Evolutionary conservation across 345 rosid genomes (phyloP), one percentile per base, ranked within the genome.

Genomic region (Brassica rapa): DNA sequence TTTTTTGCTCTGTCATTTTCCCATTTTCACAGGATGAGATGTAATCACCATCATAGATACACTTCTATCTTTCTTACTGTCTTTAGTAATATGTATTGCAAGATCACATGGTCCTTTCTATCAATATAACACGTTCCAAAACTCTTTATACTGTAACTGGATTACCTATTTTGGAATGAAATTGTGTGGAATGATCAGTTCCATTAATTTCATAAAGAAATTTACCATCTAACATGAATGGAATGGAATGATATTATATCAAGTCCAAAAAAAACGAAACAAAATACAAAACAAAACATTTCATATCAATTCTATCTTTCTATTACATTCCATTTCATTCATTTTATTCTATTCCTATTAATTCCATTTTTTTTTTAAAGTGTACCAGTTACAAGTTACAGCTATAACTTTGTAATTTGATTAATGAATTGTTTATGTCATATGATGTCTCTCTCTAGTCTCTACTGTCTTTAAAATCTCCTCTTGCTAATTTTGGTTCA

Each of bases 101-200:
- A 46, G 21, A 24, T 66, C 61, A 66, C 69, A 15, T 73, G 32
- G 15, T 23, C 25, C 2, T 53, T 56, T 77, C 51, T 41, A 46
- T 67, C 46, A 73, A 67, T 79, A 74, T 79, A 72, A 78, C 72
- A 78, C 46, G 65, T 55, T 71, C 5, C 25, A 64, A 7, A 70
- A 62, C 41, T 7, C 23, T 51, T 23, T 25, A 25, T 25, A 25
- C 29, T 25, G 29, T 25, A 25, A 25, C 29, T 25, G 4, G 29
- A 25, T 25, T 25, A 25, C 29, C 29, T 25, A 25, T 25, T 25
- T 25, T 25, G 29, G 29, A 25, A 25, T 25, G 4, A 25, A 25
- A 25, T 25, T 25, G 29, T 3, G 29, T 25, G 29, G 29, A 25
- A 25, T 25, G 29, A 25, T 25, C 29, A 25, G 29, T 25, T 25